A percentile compares a stretch with the other conserved stretches of the same genome.
Evolutionary conservation across 2,329 filamentous ascomycete genomes (phyloP).

Genomic region (Fusarium sp.): DNA sequence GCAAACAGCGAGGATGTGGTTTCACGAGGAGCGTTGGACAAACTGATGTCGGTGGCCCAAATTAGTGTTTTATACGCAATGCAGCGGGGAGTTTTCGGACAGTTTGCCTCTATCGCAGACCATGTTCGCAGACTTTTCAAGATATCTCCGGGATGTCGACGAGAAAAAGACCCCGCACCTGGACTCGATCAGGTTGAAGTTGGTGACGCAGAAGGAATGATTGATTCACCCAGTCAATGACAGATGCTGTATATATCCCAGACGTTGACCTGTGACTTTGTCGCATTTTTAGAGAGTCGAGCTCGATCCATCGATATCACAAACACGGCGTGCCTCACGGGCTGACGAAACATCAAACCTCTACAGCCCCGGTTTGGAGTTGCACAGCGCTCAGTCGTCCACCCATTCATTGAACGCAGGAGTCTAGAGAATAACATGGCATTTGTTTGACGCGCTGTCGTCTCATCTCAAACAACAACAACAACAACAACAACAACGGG

Average conservation of each 20-base stretch:
- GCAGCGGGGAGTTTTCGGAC: slow-evolving; percentile 49
- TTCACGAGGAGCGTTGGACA: slow-evolving; percentile 14
- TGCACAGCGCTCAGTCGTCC: not conserved
- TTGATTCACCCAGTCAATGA: not conserved
- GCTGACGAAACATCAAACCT: slow-evolving; percentile 1
- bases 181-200: not conserved
- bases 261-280: not conserved
- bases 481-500: too few species aligned
- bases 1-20: slow-evolving; percentile 12
- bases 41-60: slow-evolving; percentile 1
- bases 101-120: slow-evolving; percentile 30
- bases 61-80: slow-evolving; percentile 29
- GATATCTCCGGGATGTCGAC: slow-evolving; percentile 26
- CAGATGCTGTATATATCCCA: not conserved
- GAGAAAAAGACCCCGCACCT: slow-evolving; percentile 22
- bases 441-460: slow-evolving; percentile 39
- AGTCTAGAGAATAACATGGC: slow-evolving; percentile 41
- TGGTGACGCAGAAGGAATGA: not conserved
- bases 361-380: not conserved
- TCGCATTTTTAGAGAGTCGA: not conserved
- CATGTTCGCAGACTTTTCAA: slow-evolving; percentile 23
- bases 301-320: not conserved
- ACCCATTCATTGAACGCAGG: slow-evolving; percentile 15
- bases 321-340: not conserved
- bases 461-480: too few species aligned